Evolutionary conservation across 2,329 filamentous ascomycete genomes (phyloP), one percentile per base, ranked within the genome.

Genomic region (Trichoderma gracile): DNA sequence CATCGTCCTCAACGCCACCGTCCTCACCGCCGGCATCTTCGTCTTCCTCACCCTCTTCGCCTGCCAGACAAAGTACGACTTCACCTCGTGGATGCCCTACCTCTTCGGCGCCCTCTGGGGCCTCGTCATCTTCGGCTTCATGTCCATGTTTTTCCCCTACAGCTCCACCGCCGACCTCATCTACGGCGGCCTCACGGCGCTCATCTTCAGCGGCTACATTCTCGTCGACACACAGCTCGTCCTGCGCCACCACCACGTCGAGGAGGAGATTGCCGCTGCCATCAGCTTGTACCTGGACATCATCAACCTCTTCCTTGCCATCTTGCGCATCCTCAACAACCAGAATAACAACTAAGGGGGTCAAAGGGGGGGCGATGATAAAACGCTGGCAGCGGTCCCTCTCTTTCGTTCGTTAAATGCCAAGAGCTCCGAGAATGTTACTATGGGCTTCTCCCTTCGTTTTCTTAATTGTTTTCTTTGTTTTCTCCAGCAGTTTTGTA

Each of bases 21-120:
- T 97, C 69, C 87, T 99, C 65, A 99, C 95, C 58, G 89, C 88
- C 17, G 90, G 89, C 58, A 91, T 93, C 73, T 93, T 94, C 74
- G 81, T 92, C 71, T 87, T 91, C 73, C 85, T 93, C 58, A 92
- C 89, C 1, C 78, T 93, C 50, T 98, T 99, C 76, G 95, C 95
- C 56, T 97, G 93, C 85, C 95, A 99, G 82, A 91, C 91, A 69
- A 96, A 96, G 77, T 99, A 99, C 75, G 95, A 99, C 81, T 99
- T 99, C 76, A 98, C 94, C 1, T 89, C 87, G 68, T 99, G 95
- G 94, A 91, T 94, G 82, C 94, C 95, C 19, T 98, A 97, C 76
- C 86, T 98, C 3, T 96, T 96, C 73, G 93, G 93, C 65, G 89
- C 84, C 0, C 84, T 99, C 19, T 98, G 95, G 95, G 89, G 91